Percentiles rank a stretch among this genome's conserved stretches.
Evolutionary conservation across 116 monocot genomes (phyloP).

Genomic region (Posidonia oceanica): DNA sequence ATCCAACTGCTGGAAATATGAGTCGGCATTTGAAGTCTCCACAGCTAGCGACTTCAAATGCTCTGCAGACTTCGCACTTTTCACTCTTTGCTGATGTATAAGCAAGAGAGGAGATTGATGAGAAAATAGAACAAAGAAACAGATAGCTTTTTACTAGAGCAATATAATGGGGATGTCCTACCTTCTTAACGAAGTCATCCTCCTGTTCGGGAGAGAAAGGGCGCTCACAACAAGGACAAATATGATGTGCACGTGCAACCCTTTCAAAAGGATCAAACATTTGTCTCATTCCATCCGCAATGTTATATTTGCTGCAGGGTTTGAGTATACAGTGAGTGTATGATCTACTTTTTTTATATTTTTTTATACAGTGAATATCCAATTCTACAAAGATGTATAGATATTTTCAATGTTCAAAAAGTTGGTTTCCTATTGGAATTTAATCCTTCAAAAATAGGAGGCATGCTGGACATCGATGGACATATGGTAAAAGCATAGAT

Average conservation of each 20-base stretch:
- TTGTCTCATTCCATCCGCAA: conserved; percentile 92
- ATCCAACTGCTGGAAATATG: conserved; percentile 77
- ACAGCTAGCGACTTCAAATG: conserved; percentile 65
- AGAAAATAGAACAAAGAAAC: conserved; percentile 4
- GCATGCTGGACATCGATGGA: too few relatives aligned
- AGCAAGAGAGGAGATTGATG: conserved; percentile 2
- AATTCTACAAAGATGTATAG: not conserved
- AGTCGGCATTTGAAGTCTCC: conserved; percentile 80
- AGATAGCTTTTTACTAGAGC: not conserved
- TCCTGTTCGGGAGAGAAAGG: conserved; percentile 83
- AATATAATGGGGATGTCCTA: conserved; percentile 5
- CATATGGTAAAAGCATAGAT: too few relatives aligned
- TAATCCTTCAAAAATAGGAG: too few relatives aligned
- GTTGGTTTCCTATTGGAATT: too few relatives aligned
- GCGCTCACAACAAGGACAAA: conserved; percentile 98
- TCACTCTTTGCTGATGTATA: conserved; percentile 77
- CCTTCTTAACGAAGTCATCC: conserved; percentile 94
- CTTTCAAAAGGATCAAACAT: conserved; percentile 99
- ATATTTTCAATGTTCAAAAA: not conserved
- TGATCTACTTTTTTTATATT: not conserved
- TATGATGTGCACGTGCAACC: conserved; percentile 85
- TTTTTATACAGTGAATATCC: too few relatives aligned
- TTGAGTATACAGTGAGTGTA: not conserved
- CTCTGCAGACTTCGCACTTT: conserved; percentile 81
- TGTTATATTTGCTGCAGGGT: conserved; percentile 68